phyloP scores from a whole-genome alignment of 345 rosid genomes.

The Trapa incisa region DNA sequence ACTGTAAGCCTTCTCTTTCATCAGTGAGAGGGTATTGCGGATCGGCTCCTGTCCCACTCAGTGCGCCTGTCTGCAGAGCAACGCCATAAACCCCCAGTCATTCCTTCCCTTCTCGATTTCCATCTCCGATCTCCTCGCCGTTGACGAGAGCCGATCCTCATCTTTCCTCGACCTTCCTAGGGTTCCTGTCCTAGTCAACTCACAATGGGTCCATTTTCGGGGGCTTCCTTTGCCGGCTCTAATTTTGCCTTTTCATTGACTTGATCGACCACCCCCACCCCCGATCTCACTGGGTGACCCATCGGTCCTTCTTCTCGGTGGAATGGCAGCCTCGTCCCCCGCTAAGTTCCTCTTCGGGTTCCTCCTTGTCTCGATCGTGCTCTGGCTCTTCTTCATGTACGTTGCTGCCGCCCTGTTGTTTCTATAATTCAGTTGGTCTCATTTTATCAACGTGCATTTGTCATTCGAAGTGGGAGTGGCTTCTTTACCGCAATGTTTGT shows the following conservation, averaged over 20 bases:
- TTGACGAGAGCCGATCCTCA: neutral
- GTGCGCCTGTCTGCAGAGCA: neutral
- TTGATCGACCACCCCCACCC: neutral
- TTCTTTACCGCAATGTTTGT: neutral
- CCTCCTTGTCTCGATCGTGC: conserved; percentile 53
- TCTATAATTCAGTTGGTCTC: neutral
- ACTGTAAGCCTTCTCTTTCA: too few species aligned
- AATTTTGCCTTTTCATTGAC: neutral
- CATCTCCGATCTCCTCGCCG: conserved; percentile 5
- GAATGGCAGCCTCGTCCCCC: conserved; percentile 84
- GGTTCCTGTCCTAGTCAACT: neutral
- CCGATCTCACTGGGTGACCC: neutral
- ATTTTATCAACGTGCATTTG: too few species aligned
- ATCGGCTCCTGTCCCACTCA: neutral
- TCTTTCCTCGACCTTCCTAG: neutral
- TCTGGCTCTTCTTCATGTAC: conserved; percentile 87
- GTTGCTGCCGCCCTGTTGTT: conserved; percentile 11
- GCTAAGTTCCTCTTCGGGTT: conserved; percentile 89
- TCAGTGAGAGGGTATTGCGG: neutral
- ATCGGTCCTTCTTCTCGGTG: neutral
- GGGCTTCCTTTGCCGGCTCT: neutral
- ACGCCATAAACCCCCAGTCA: neutral
- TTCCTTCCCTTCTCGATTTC: neutral
- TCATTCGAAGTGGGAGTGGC: neutral
- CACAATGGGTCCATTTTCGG: neutral